Evolutionary conservation across 129 eudicot species (phyloP).

Genomic region (Ambrosia artemisiifolia): DNA sequence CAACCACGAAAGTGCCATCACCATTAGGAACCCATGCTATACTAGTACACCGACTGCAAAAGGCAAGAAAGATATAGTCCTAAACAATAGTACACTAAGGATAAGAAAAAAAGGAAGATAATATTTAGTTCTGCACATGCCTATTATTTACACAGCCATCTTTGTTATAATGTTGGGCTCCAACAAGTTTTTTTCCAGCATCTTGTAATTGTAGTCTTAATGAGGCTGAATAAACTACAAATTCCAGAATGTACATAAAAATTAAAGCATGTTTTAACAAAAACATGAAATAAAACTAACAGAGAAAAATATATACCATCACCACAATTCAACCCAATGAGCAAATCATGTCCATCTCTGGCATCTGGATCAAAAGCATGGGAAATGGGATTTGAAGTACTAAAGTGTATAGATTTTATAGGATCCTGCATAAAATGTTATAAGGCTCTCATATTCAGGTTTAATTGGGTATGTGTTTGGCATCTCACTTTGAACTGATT

Average conservation of each 20-base stretch:
- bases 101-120: too few species aligned
- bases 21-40: conserved; percentile 90
- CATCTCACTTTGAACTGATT: too few species aligned
- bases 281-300: conserved; percentile 16
- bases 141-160: conserved; percentile 89
- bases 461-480: too few species aligned
- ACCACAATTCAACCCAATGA: conserved; percentile 82
- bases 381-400: conserved; percentile 87
- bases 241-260: too few species aligned
- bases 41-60: conserved; percentile 81
- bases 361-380: conserved; percentile 90
- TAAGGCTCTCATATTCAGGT: conserved; percentile 17
- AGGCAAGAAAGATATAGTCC: conserved; percentile 10
- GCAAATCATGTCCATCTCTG: conserved; percentile 97
- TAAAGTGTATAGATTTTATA: conserved; percentile 80
- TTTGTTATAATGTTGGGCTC: conserved; percentile 93
- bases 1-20: conserved; percentile 82
- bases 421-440: conserved; percentile 67
- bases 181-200: conserved; percentile 91
- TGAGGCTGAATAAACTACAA: conserved; percentile 75
- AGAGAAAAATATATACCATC: conserved; percentile 55
- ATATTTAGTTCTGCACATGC: conserved; percentile 35
- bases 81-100: too few species aligned
- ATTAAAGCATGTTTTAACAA: too few species aligned
- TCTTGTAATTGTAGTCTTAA: conserved; percentile 91